Evolutionary conservation across 192 early-diverging fungal genomes (phyloP).

Genomic region (Backusella macrospora): DNA sequence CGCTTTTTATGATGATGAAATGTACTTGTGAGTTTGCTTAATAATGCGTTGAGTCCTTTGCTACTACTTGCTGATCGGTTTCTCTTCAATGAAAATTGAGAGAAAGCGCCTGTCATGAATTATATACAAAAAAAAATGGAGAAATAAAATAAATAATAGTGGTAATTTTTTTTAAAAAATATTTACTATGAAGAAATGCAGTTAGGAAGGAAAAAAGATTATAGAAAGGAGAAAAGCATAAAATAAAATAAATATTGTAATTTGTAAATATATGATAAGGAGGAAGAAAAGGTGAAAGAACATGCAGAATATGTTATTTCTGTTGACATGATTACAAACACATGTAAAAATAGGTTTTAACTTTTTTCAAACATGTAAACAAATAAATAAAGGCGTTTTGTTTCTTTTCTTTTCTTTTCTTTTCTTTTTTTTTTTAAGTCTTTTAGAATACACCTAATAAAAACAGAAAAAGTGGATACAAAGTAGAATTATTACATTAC

Average conservation of each 20-base stretch:
- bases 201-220: neutral
- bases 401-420: neutral
- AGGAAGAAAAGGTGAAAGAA: conserved; percentile 9
- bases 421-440: neutral
- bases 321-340: conserved; percentile 17
- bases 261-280: neutral
- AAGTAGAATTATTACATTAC: neutral
- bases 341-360: conserved; percentile 14
- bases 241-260: neutral
- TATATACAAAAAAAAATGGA: neutral
- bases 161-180: too few species aligned
- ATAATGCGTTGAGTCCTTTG: neutral
- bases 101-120: conserved; percentile 17
- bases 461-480: neutral
- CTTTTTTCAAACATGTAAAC: conserved; percentile 12
- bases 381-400: conserved; percentile 10
- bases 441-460: conserved; percentile 11
- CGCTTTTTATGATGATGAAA: conserved; percentile 12
- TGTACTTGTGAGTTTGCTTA: conserved; percentile 19
- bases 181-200: neutral
- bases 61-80: conserved; percentile 20
- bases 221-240: conserved; percentile 13
- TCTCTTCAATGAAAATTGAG: conserved; percentile 20
- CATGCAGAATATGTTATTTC: neutral
- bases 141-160: conserved; percentile 16